Conservation (phyloP, 441 rosid species). For the Jatropha podagrica region DNA sequence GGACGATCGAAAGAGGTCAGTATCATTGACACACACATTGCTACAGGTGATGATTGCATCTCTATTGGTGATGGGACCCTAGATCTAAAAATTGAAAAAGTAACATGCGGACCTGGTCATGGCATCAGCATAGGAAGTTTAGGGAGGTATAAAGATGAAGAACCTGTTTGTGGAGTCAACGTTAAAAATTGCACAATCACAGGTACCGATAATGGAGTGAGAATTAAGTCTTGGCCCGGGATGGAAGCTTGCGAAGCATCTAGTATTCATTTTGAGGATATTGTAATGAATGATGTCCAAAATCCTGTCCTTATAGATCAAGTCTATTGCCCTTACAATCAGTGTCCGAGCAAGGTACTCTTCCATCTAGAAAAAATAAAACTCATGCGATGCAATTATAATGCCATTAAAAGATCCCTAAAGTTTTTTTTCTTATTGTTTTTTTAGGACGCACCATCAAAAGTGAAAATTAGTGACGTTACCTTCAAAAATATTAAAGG, state of each 20-base stretch:
- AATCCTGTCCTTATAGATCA: background rate
- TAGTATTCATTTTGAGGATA: background rate
- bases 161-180: conserved; percentile 25
- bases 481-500: background rate
- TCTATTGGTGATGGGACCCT: conserved; percentile 29
- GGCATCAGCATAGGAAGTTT: conserved; percentile 27
- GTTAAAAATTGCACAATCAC: conserved; percentile 26
- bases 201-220: conserved; percentile 29
- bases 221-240: background rate
- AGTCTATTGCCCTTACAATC: background rate
- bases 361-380: background rate
- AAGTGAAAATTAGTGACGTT: background rate
- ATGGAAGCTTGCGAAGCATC: background rate
- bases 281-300: background rate
- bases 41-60: conserved; percentile 35
- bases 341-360: background rate
- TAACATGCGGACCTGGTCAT: conserved; percentile 26
- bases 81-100: background rate
- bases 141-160: conserved; percentile 30
- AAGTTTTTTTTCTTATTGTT: background rate
- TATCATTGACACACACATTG: conserved; percentile 14
- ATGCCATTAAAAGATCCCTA: background rate
- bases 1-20: conserved; percentile 35
- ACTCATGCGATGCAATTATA: no score
- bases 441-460: background rate